Percentiles rank a stretch among this genome's conserved stretches.
phyloP scores from a whole-genome alignment of 495 filamentous ascomycete genomes.

The Penicillium salamii region DNA sequence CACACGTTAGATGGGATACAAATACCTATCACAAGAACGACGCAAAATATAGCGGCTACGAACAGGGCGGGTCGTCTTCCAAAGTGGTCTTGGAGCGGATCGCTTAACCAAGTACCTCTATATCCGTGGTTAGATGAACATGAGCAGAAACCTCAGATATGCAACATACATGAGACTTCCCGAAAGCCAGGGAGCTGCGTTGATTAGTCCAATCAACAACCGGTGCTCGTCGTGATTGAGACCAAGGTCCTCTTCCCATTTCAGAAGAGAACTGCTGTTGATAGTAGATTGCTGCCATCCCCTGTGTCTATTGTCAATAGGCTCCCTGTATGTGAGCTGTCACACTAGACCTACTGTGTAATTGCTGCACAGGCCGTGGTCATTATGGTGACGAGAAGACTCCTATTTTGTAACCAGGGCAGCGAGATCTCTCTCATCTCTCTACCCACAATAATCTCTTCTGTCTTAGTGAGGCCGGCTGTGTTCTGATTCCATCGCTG shows the following conservation, averaged over 20 bases:
- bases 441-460: background rate
- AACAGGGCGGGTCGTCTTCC: conserved; percentile 68
- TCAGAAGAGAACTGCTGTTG: conserved; percentile 61
- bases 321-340: background rate
- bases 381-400: conserved; percentile 22
- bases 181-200: conserved; percentile 28
- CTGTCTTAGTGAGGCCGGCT: background rate
- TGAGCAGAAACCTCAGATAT: background rate
- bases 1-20: background rate
- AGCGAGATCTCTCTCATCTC: background rate
- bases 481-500: background rate
- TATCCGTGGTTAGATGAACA: conserved; percentile 1
- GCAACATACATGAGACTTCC: conserved; percentile 31
- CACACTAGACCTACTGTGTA: conserved; percentile 21
- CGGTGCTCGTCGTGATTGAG: conserved; percentile 24
- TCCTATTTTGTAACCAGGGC: conserved; percentile 18
- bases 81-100: conserved; percentile 61
- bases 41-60: conserved; percentile 59
- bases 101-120: conserved; percentile 64
- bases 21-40: conserved; percentile 58
- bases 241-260: conserved; percentile 48
- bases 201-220: conserved; percentile 39
- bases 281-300: conserved; percentile 69
- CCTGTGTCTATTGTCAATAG: conserved; percentile 2
- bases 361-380: conserved; percentile 28